These are phyloP conservation scores for Komagataella pastoris DNA, from an alignment of 805 yeast species.

Conservation along the genomic window DNA sequence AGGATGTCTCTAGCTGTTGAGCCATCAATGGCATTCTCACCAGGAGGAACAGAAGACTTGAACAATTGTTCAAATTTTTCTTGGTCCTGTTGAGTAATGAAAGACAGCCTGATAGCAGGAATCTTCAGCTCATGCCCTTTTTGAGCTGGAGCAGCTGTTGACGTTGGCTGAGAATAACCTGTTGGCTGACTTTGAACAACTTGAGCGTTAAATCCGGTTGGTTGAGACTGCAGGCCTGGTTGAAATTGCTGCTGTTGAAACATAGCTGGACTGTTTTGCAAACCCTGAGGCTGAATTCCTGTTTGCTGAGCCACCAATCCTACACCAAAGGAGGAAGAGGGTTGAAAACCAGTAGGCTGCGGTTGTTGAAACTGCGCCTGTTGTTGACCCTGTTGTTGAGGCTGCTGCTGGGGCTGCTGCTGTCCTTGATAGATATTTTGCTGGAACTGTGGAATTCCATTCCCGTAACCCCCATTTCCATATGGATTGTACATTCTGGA, in stretches of 20 bases:
- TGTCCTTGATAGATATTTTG: slow-evolving; percentile 4
- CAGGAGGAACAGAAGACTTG: slow-evolving; percentile 58
- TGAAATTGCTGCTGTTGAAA: slow-evolving; percentile 7
- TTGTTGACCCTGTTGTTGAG: slow-evolving; percentile 6
- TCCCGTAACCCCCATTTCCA: not conserved
- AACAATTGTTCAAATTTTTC: slow-evolving; percentile 76
- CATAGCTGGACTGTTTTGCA: not conserved
- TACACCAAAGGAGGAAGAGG: slow-evolving; percentile 22
- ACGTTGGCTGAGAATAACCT: slow-evolving; percentile 6
- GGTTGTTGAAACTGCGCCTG: slow-evolving; percentile 17
- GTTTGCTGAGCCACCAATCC: slow-evolving; percentile 26
- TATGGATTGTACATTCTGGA: not conserved
- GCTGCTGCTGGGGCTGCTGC: slow-evolving; percentile 16
- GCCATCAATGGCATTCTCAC: slow-evolving; percentile 59
- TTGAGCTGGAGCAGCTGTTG: slow-evolving; percentile 23
- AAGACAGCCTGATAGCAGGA: slow-evolving; percentile 69
- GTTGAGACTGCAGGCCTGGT: slow-evolving; percentile 24
- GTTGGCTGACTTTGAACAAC: not conserved
- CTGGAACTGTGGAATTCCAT: slow-evolving; percentile 3
- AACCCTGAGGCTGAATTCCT: slow-evolving; percentile 21
- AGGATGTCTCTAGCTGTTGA: slow-evolving; percentile 69
- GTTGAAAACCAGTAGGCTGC: slow-evolving; percentile 27
- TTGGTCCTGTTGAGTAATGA: slow-evolving; percentile 78
- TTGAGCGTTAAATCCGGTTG: slow-evolving; percentile 29
- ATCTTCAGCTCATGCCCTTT: slow-evolving; percentile 50